phyloP scores from a whole-genome alignment of 108 stramenopile species.

The Skeletonema grethae region DNA sequence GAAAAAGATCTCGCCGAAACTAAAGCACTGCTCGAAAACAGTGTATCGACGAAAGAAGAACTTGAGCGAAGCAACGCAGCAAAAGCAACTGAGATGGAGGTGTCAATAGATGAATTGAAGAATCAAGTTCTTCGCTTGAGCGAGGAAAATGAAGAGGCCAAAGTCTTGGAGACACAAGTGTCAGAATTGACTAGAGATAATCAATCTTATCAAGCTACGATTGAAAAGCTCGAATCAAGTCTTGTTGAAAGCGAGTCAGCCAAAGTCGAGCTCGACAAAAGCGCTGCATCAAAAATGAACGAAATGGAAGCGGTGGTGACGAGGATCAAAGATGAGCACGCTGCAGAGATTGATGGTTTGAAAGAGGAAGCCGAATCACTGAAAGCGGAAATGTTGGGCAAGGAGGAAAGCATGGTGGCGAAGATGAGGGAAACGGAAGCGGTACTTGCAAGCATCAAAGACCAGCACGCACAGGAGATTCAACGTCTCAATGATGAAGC shows the following conservation, averaged over 20 bases:
- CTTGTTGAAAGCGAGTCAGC: background rate
- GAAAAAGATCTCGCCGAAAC: background rate
- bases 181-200: background rate
- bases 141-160: background rate
- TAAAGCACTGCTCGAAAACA: background rate
- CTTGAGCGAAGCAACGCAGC: background rate
- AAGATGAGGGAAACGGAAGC: no score
- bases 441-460: no score
- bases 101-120: background rate
- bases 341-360: background rate
- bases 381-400: background rate
- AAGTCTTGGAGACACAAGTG: background rate
- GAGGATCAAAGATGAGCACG: background rate
- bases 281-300: background rate
- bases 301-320: background rate
- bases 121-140: constrained; percentile 1
- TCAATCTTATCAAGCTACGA: background rate
- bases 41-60: background rate
- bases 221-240: background rate
- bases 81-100: background rate
- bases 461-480: background rate
- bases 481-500: background rate
- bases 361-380: background rate
- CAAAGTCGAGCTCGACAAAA: background rate
- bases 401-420: no score